These are phyloP conservation scores for Pythium coloratum DNA, from an alignment of 352 stramenopile genomes.

Conservation along the genomic window DNA sequence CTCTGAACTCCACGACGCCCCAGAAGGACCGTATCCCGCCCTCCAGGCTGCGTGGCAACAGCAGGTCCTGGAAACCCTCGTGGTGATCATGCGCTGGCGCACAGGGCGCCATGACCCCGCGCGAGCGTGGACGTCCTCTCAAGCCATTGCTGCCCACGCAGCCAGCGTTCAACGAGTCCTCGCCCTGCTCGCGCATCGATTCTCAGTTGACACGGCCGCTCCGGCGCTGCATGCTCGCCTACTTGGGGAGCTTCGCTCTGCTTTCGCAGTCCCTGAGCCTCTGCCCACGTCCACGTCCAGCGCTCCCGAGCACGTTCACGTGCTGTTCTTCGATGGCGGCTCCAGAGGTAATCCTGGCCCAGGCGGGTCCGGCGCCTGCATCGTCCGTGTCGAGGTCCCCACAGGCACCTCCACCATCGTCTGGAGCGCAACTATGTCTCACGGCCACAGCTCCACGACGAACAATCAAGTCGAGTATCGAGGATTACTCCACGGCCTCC, in stretches of 20 bases:
- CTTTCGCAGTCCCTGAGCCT: neutral
- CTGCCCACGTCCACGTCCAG: too few species aligned
- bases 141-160: neutral
- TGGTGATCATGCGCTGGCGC: neutral
- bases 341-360: too few species aligned
- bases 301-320: neutral
- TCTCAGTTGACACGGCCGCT: neutral
- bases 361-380: neutral
- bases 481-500: neutral
- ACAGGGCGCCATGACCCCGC: neutral
- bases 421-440: neutral
- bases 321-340: neutral
- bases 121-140: neutral
- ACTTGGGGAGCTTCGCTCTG: neutral
- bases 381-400: neutral
- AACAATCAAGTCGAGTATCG: neutral
- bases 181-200: neutral
- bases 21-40: too few species aligned
- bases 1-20: too few species aligned
- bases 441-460: neutral
- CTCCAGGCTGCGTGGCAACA: neutral
- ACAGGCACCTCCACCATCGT: neutral
- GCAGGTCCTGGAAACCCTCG: neutral
- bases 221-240: neutral
- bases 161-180: neutral